Conservation (phyloP, 257 asterid species). For the Solanum appendiculatum region DNA sequence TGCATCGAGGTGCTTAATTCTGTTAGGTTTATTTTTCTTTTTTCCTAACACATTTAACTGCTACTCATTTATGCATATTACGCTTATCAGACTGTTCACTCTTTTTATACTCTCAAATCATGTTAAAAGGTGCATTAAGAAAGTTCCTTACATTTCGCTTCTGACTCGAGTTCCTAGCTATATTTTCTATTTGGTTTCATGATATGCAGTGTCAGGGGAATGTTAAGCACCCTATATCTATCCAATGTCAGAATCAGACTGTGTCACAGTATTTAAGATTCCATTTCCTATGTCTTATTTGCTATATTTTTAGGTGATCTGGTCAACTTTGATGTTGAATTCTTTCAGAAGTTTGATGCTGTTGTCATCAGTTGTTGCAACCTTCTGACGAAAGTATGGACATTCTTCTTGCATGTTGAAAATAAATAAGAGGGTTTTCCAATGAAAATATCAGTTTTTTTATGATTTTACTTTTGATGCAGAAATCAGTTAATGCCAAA, state of each 20-base stretch:
- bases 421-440: neutral
- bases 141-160: neutral
- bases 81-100: neutral
- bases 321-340: constrained; percentile 21
- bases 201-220: neutral
- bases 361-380: constrained; percentile 30
- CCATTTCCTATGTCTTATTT: neutral
- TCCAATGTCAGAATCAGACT: neutral
- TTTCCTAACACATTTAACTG: neutral
- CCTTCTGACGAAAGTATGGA: constrained; percentile 18
- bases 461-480: constrained; percentile 5
- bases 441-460: neutral
- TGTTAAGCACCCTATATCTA: neutral
- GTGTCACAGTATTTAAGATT: neutral
- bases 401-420: neutral
- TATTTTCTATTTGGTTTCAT: neutral
- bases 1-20: neutral
- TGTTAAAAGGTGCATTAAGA: neutral
- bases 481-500: constrained; percentile 74
- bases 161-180: neutral
- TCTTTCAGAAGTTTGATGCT: constrained; percentile 27
- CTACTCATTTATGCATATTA: neutral
- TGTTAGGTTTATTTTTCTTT: neutral
- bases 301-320: constrained; percentile 20
- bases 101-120: neutral